A percentile compares a stretch with the other conserved stretches of the same genome.
Evolutionary conservation across 768 basidiomycete species (phyloP).

Genomic region (Dentipellis sp.): DNA sequence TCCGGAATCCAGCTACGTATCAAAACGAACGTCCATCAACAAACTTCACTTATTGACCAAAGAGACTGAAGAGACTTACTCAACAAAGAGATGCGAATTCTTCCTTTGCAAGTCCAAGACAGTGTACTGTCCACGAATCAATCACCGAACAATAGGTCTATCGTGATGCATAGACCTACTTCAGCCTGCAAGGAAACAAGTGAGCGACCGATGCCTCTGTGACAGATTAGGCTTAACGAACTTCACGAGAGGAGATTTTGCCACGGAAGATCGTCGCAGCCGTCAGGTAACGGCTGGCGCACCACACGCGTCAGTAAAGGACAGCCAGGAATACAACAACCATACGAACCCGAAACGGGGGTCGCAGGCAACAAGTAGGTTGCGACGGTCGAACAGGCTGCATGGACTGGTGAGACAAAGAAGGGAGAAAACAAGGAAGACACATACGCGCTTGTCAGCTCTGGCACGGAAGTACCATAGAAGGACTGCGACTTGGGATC

Average conservation of each 20-base stretch:
- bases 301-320: background rate
- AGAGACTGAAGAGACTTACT: constrained; percentile 36
- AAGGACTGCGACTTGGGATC: constrained; percentile 55
- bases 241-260: constrained; percentile 71
- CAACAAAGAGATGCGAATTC: constrained; percentile 69
- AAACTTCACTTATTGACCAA: background rate
- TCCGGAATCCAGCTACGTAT: constrained; percentile 78
- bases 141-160: constrained; percentile 1
- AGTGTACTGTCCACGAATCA: constrained; percentile 37
- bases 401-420: background rate
- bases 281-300: constrained; percentile 68
- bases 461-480: constrained; percentile 50
- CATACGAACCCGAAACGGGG: constrained; percentile 59
- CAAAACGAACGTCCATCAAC: background rate
- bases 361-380: constrained; percentile 76
- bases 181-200: constrained; percentile 17
- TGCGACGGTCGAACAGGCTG: constrained; percentile 74
- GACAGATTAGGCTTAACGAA: constrained; percentile 28
- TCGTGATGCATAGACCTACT: constrained; percentile 14
- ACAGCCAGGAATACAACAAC: background rate
- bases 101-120: constrained; percentile 68
- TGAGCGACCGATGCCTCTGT: constrained; percentile 21
- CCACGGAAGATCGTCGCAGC: constrained; percentile 86
- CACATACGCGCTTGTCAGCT: constrained; percentile 67
- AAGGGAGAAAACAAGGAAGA: background rate